Conservation (phyloP, 1,284 basidiomycete genomes). For the Rhodotorula sp. region DNA sequence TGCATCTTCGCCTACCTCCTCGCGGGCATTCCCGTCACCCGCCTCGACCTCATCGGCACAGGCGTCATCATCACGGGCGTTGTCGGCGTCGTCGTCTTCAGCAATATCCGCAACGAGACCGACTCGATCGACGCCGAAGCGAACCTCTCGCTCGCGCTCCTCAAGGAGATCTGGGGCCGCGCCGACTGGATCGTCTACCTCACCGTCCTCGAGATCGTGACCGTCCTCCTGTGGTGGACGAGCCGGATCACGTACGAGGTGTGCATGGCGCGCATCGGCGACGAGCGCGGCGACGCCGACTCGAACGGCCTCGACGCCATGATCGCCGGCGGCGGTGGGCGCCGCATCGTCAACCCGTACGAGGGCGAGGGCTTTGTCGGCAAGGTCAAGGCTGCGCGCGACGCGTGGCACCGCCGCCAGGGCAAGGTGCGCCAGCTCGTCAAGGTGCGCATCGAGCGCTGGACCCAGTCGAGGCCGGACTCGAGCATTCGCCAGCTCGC, state of each 20-base stretch:
- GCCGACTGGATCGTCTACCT: slow-evolving; percentile 86
- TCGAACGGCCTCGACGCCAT: slow-evolving; percentile 33
- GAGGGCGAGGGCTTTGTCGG: slow-evolving; percentile 20
- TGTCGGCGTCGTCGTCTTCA: slow-evolving; percentile 55
- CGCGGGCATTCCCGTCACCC: slow-evolving; percentile 65
- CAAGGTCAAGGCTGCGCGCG: slow-evolving; percentile 8
- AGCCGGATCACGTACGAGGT: slow-evolving; percentile 42
- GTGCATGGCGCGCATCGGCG: slow-evolving; percentile 30
- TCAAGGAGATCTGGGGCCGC: slow-evolving; percentile 78
- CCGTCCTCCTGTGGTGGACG: slow-evolving; percentile 54
- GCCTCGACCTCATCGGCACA: slow-evolving; percentile 77
- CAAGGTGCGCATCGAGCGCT: slow-evolving; percentile 66
- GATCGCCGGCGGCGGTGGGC: slow-evolving; percentile 37
- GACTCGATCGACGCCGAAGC: slow-evolving; percentile 42
- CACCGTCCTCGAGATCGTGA: slow-evolving; percentile 69
- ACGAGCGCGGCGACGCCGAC: slow-evolving; percentile 38
- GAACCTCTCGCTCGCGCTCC: slow-evolving; percentile 51
- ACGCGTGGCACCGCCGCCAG: slow-evolving; percentile 7
- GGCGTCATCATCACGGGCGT: slow-evolving; percentile 77
- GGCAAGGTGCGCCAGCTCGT: slow-evolving; percentile 58
- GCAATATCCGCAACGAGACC: slow-evolving; percentile 22
- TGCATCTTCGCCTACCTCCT: slow-evolving; percentile 66
- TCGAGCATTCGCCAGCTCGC: slow-evolving; percentile 80
- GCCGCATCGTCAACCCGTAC: slow-evolving; percentile 23
- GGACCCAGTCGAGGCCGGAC: slow-evolving; percentile 77